Conservation (phyloP, 805 yeast genomes). For the Candida tibetensis region DNA sequence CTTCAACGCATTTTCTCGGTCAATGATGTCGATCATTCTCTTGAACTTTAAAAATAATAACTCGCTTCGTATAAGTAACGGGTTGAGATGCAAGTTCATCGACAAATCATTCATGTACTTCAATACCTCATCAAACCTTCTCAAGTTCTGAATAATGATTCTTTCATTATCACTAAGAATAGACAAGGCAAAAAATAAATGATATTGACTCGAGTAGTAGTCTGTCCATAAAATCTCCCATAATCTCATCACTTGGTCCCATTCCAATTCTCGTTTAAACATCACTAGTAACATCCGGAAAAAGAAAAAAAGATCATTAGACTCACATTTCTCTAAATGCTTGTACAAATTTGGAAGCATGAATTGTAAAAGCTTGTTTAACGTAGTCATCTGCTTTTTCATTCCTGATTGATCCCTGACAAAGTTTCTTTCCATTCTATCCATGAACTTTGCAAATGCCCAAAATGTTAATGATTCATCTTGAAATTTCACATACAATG, state of each 20-base stretch:
- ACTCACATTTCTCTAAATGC: slow-evolving; percentile 84
- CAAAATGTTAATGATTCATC: slow-evolving; percentile 85
- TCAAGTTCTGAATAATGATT: slow-evolving; percentile 68
- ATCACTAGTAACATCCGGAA: slow-evolving; percentile 94
- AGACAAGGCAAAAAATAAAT: slow-evolving; percentile 81
- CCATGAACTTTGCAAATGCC: slow-evolving; percentile 87
- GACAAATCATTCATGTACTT: slow-evolving; percentile 90
- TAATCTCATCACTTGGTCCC: slow-evolving; percentile 70
- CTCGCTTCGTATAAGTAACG: slow-evolving; percentile 80
- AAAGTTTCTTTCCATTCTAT: slow-evolving; percentile 91
- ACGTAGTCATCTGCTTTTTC: slow-evolving; percentile 78
- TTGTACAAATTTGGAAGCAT: slow-evolving; percentile 82
- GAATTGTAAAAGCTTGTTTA: slow-evolving; percentile 83
- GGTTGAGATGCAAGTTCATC: slow-evolving; percentile 70
- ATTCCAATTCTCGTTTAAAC: slow-evolving; percentile 88
- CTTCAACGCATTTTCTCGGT: slow-evolving; percentile 42
- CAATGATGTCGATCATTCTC: slow-evolving; percentile 76
- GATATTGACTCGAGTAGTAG: slow-evolving; percentile 80
- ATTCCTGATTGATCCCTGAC: slow-evolving; percentile 90
- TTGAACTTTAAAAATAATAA: slow-evolving; percentile 75
- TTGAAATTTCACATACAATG: slow-evolving; percentile 60
- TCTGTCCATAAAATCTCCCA: slow-evolving; percentile 96
- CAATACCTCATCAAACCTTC: slow-evolving; percentile 84
- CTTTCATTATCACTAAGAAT: slow-evolving; percentile 85
- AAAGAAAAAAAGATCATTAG: slow-evolving; percentile 87